Evolutionary conservation across 495 filamentous ascomycete genomes (phyloP).

Genomic region (Rhypophila decipiens): DNA sequence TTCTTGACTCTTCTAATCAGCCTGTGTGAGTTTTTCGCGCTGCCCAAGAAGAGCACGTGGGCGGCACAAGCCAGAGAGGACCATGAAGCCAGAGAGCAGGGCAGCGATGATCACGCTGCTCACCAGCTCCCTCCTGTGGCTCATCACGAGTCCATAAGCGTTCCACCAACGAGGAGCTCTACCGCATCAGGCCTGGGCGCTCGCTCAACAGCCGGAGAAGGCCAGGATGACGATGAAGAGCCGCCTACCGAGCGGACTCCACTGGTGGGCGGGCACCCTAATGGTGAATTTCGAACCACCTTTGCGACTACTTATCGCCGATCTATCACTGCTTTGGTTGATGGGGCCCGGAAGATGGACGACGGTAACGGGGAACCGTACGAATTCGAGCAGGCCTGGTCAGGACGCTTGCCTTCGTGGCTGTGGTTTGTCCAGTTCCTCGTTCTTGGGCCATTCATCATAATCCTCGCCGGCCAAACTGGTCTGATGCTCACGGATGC

Average conservation of each 20-base stretch:
- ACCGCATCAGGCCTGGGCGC: too few species aligned
- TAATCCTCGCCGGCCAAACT: conserved; percentile 69
- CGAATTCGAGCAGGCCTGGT: conserved; percentile 82
- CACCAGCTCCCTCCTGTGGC: conserved; percentile 11
- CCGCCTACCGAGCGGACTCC: conserved; percentile 72
- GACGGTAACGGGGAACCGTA: conserved; percentile 43
- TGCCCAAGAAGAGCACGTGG: conserved; percentile 66
- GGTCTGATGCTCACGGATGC: conserved; percentile 66
- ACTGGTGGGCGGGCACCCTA: conserved; percentile 47
- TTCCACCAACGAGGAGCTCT: too few species aligned
- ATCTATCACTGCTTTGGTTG: conserved; percentile 36
- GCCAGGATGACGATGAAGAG: conserved; percentile 41
- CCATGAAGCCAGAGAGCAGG: conserved; percentile 38
- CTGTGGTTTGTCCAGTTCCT: conserved; percentile 85
- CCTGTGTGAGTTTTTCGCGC: conserved; percentile 70
- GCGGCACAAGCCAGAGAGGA: conserved; percentile 43
- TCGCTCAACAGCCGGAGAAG: conserved; percentile 16
- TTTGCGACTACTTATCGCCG: conserved; percentile 63
- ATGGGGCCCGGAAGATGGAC: conserved; percentile 22
- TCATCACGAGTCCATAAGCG: conserved; percentile 24
- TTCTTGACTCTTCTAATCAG: conserved; percentile 69
- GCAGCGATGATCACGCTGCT: too few species aligned
- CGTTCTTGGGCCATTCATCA: conserved; percentile 64
- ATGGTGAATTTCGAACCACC: conserved; percentile 51
- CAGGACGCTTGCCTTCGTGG: conserved; percentile 67